These are phyloP conservation scores for thale cress (Arabidopsis thaliana) DNA, from an alignment of 345 rosid species.

Conservation along the genomic window DNA sequence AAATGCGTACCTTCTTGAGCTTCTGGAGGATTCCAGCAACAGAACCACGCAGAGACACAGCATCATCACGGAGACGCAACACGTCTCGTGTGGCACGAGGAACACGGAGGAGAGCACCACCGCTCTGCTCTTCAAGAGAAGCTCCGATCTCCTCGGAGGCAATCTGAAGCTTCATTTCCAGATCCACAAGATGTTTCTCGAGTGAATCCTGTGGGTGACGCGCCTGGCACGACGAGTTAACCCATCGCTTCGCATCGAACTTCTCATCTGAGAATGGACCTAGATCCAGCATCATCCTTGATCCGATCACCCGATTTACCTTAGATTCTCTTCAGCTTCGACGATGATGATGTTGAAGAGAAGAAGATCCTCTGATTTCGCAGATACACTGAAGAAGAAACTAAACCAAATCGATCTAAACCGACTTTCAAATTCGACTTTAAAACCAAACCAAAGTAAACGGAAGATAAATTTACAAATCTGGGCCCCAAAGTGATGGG, in stretches of 20 bases:
- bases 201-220: constrained; percentile 87
- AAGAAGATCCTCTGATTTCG: constrained; percentile 23
- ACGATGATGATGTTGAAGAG: constrained; percentile 14
- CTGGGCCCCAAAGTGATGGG: constrained; percentile 26
- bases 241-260: constrained; percentile 97
- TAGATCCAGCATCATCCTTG: constrained; percentile 80
- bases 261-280: constrained; percentile 92
- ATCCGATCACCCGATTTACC: not conserved
- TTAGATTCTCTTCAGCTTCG: constrained; percentile 9
- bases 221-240: constrained; percentile 76
- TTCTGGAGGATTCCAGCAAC: constrained; percentile 85
- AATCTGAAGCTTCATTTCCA: constrained; percentile 99
- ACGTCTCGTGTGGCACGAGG: constrained; percentile 97
- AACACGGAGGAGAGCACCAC: constrained; percentile 83
- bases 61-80: constrained; percentile 91
- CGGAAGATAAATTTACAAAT: constrained; percentile 20
- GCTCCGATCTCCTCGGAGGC: constrained; percentile 94
- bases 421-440: not conserved
- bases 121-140: constrained; percentile 96
- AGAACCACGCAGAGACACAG: constrained; percentile 78
- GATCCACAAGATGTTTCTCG: constrained; percentile 91
- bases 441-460: constrained; percentile 1
- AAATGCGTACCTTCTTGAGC: constrained; percentile 74
- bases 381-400: not conserved
- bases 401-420: constrained; percentile 37